Evolutionary conservation across 2,329 filamentous ascomycete genomes (phyloP), one percentile per base, ranked within the genome.

Genomic region (Phoma herbarum): DNA sequence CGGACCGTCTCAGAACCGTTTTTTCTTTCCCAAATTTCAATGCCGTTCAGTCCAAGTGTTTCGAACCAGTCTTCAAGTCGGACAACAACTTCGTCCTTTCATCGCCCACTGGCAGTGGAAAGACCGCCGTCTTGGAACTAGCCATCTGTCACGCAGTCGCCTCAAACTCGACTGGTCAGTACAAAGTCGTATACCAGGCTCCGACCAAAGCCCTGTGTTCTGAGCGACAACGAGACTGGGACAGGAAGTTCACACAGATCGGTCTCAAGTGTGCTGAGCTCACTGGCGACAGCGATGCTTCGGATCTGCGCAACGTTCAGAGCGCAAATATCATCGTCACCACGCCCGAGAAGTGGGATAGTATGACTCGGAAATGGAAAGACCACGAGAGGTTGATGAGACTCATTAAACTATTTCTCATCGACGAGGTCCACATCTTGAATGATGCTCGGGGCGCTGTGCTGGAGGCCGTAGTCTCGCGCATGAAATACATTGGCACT

Each of bases 281-380:
- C 57, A 96, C 92, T 3, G 92, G 92, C 1, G 92, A 96, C 71
- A 93, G 90, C 0, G 88, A 90, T 35, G 81, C 84, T 50, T 77
- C 80, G 5, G 87, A 93, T 64, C 81, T 93, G 59, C 82, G 82
- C 22, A 86, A 84, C 52, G 89, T 94, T 6, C 88, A 92, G 60
- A 86, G 83, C 65, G 91, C 91, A 3, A 88, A 88, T 45, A 91
- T 96, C 62, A 94, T 96, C 64, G 84, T 96, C 61, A 95, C 92
- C 0, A 96, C 92, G 0, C 92, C 92, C 0, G 92, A 96, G 76
- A 96, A 96, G 71, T 96, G 92, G 92, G 92, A 96, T 72, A 94
- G 91, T 59, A 88, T 95, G 74, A 96, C 92, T 0, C 84, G 92
- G 18, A 93, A 92, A 71, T 96, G 92, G 92, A 87, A 88, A 66